A percentile compares a stretch with the other conserved stretches of the same genome.
Conservation (phyloP, 768 basidiomycete genomes). For the Naganishia antarctica region DNA sequence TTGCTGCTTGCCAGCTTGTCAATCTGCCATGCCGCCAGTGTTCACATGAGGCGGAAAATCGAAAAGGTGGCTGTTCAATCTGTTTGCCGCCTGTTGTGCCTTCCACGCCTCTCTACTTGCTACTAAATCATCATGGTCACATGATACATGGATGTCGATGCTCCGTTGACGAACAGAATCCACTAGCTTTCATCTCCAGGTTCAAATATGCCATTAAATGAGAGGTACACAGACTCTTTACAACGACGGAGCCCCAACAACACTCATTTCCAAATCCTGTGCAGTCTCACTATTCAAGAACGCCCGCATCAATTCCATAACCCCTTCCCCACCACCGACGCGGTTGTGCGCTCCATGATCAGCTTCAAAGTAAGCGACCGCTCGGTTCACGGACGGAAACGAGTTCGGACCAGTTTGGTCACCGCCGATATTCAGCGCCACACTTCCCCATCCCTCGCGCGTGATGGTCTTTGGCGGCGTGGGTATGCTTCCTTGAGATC, state of each 20-base stretch:
- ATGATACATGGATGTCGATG: too few relatives aligned
- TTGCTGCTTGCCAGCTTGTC: too few relatives aligned
- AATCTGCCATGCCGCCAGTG: too few relatives aligned
- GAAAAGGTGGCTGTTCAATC: too few relatives aligned
- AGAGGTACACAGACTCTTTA: too few relatives aligned
- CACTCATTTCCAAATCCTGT: not conserved
- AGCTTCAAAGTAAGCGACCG: slow-evolving; percentile 42
- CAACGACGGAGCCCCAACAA: not conserved
- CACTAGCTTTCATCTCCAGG: too few relatives aligned
- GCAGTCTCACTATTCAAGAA: slow-evolving; percentile 8
- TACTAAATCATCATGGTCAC: too few relatives aligned
- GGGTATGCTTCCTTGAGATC: not conserved
- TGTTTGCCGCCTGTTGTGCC: too few relatives aligned
- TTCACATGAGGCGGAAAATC: too few relatives aligned
- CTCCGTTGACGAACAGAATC: too few relatives aligned
- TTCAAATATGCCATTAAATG: too few relatives aligned
- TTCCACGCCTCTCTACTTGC: too few relatives aligned
- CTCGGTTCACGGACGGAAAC: not conserved
- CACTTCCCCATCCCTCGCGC: slow-evolving; percentile 35
- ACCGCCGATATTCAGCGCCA: slow-evolving; percentile 21
- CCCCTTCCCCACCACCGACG: slow-evolving; percentile 41
- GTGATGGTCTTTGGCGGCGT: not conserved
- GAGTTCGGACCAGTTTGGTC: not conserved
- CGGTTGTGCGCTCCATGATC: slow-evolving; percentile 41
- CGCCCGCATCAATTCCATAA: slow-evolving; percentile 39